phyloP scores from a whole-genome alignment of 1,284 basidiomycete species.

The Somion occarium region DNA sequence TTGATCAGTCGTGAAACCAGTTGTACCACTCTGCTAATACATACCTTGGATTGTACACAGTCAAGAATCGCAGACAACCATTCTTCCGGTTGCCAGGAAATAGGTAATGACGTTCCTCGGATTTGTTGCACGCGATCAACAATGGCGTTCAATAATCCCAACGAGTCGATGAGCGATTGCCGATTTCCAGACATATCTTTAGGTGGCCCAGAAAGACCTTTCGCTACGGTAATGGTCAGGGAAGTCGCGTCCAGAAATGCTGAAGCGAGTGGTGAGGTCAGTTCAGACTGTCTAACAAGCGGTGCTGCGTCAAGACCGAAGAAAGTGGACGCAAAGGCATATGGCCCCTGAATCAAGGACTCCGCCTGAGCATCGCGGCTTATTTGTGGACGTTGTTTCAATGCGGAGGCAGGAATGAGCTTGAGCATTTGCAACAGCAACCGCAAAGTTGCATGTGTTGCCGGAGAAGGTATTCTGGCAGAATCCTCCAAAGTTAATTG shows the following conservation, averaged over 20 bases:
- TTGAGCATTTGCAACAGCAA: conserved; percentile 51
- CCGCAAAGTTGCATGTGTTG: conserved; percentile 36
- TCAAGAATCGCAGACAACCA: conserved; percentile 53
- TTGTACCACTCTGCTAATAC: conserved; percentile 12
- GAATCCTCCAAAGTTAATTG: conserved; percentile 33
- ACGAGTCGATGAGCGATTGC: conserved; percentile 43
- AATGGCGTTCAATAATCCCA: conserved; percentile 48
- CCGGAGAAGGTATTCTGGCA: conserved; percentile 19
- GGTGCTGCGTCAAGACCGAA: conserved; percentile 42
- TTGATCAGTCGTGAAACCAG: conserved; percentile 11
- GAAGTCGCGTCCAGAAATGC: conserved; percentile 50
- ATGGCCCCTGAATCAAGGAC: conserved; percentile 32
- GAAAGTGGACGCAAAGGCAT: conserved; percentile 54
- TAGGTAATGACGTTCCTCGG: conserved; percentile 24
- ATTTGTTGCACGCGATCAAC: conserved; percentile 37
- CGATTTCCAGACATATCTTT: conserved; percentile 30
- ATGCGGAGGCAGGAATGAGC: conserved; percentile 34
- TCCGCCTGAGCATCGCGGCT: neutral
- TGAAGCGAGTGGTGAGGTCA: conserved; percentile 46
- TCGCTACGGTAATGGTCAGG: conserved; percentile 43
- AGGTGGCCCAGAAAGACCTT: conserved; percentile 28
- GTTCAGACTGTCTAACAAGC: neutral
- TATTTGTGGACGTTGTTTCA: conserved; percentile 13
- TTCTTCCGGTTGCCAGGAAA: conserved; percentile 50
- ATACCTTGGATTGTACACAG: conserved; percentile 50